Conservation (phyloP, 495 filamentous ascomycete genomes). For the Rostrohypoxylon terebratum region DNA sequence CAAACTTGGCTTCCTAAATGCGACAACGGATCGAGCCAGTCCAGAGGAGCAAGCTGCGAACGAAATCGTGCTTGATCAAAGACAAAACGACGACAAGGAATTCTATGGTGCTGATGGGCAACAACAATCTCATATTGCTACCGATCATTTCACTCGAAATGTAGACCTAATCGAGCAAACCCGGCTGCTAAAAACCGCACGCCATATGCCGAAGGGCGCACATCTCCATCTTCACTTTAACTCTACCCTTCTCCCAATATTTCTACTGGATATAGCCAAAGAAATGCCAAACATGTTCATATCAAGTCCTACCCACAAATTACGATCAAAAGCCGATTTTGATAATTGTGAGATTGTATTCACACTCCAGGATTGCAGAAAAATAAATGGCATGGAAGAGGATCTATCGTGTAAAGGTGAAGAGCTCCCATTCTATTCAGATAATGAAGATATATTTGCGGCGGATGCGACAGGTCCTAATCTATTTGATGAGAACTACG, state of each 20-base stretch:
- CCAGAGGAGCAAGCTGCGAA: slow-evolving; percentile 47
- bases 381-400: slow-evolving; percentile 24
- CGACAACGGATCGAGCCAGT: slow-evolving; percentile 35
- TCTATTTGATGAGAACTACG: slow-evolving; percentile 41
- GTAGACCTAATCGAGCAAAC: slow-evolving; percentile 60
- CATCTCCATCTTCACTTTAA: slow-evolving; percentile 71
- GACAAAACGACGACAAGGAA: slow-evolving; percentile 50
- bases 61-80: slow-evolving; percentile 49
- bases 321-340: slow-evolving; percentile 47
- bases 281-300: slow-evolving; percentile 65
- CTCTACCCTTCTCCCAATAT: slow-evolving; percentile 61
- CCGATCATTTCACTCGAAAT: slow-evolving; percentile 62
- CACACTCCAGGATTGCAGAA: slow-evolving; percentile 53
- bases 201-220: slow-evolving; percentile 64
- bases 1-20: slow-evolving; percentile 39
- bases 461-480: slow-evolving; percentile 24
- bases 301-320: slow-evolving; percentile 57
- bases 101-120: slow-evolving; percentile 48
- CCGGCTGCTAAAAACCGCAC: slow-evolving; percentile 55
- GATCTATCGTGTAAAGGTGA: not conserved
- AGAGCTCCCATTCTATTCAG: not conserved
- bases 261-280: slow-evolving; percentile 64
- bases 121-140: slow-evolving; percentile 48
- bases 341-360: slow-evolving; percentile 63
- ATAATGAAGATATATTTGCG: slow-evolving; percentile 30